Conservation (phyloP, 345 rosid species). For the Geranium brycei region DNA sequence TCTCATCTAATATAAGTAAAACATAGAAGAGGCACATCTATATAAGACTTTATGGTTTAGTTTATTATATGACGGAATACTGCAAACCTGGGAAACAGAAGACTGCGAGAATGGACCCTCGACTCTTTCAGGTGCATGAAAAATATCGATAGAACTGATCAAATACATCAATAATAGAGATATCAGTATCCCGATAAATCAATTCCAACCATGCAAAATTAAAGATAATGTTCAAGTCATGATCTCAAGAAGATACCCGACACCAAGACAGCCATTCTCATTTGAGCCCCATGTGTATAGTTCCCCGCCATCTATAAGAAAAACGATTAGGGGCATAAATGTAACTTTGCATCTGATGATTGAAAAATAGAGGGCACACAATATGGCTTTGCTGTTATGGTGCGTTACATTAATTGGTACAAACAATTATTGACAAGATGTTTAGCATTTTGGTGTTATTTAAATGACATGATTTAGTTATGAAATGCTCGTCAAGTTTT, state of each 20-base stretch:
- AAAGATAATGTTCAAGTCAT: background rate
- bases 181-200: conserved; percentile 5
- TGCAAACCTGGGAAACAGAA: conserved; percentile 43
- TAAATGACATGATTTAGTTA: no score
- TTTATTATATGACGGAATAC: background rate
- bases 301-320: conserved; percentile 54
- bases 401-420: background rate
- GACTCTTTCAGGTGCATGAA: conserved; percentile 61
- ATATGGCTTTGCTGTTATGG: background rate
- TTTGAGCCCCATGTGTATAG: conserved; percentile 84
- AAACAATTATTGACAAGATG: background rate
- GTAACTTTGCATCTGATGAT: background rate
- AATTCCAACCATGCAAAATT: conserved; percentile 1
- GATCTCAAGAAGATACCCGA: conserved; percentile 33
- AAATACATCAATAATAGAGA: conserved; percentile 7
- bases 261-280: conserved; percentile 93
- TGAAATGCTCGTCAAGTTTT: no score
- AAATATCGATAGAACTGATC: conserved; percentile 47
- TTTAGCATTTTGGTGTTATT: no score
- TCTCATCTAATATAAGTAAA: background rate
- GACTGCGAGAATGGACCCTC: conserved; percentile 57
- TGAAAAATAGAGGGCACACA: background rate
- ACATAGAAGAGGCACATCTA: background rate
- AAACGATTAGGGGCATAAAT: background rate
- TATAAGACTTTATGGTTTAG: background rate